These are phyloP conservation scores for Exophiala viscosa DNA, from an alignment of 2,329 filamentous ascomycete genomes.

Conservation along the genomic window DNA sequence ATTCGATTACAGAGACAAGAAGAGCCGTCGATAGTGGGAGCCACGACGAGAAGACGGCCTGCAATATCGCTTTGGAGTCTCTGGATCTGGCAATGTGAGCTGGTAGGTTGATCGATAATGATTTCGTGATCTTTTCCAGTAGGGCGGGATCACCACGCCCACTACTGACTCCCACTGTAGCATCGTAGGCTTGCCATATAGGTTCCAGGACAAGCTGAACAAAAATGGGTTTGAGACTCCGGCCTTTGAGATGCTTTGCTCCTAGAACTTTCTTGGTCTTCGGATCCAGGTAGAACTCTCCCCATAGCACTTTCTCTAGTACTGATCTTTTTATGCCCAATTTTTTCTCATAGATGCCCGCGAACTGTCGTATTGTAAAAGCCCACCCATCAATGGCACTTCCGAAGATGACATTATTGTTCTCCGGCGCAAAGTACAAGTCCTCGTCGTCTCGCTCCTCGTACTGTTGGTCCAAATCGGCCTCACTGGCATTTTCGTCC, in stretches of 20 bases:
- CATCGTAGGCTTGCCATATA: slow-evolving; percentile 93
- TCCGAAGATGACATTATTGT: slow-evolving; percentile 98
- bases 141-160: slow-evolving; percentile 78
- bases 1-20: slow-evolving; percentile 89
- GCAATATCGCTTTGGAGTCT: slow-evolving; percentile 79
- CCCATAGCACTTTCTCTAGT: slow-evolving; percentile 94
- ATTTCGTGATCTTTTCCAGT: slow-evolving; percentile 93
- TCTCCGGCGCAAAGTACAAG: slow-evolving; percentile 95
- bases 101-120: slow-evolving; percentile 75
- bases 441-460: slow-evolving; percentile 94
- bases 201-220: slow-evolving; percentile 94
- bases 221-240: slow-evolving; percentile 92
- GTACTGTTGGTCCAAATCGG: slow-evolving; percentile 57
- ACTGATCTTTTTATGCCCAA: slow-evolving; percentile 84
- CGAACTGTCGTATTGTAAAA: slow-evolving; percentile 93
- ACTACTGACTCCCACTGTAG: slow-evolving; percentile 70
- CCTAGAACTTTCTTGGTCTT: slow-evolving; percentile 93
- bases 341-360: slow-evolving; percentile 91
- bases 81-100: slow-evolving; percentile 79
- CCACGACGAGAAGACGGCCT: slow-evolving; percentile 83
- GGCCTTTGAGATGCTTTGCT: slow-evolving; percentile 86
- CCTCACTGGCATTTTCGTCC: slow-evolving; percentile 32
- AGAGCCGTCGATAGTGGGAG: slow-evolving; percentile 87
- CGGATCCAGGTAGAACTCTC: slow-evolving; percentile 91
- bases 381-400: slow-evolving; percentile 99